phyloP scores from a whole-genome alignment of 2,329 filamentous ascomycete genomes.

The Sporothrix dimorphospora region DNA sequence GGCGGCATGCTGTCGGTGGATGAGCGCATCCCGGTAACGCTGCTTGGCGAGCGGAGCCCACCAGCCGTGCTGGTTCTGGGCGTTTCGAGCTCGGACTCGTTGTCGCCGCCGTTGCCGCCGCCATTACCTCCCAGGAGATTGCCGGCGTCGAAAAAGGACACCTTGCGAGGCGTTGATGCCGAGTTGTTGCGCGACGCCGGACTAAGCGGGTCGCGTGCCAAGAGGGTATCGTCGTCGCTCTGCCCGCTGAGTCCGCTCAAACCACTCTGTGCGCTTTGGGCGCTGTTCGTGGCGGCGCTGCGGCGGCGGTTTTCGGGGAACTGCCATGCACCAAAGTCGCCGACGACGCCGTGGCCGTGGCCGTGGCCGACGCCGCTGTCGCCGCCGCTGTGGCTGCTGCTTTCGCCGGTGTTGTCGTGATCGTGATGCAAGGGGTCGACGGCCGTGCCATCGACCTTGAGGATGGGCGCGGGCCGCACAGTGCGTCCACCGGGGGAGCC shows the following conservation, averaged over 20 bases:
- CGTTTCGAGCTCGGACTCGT: conserved; percentile 34
- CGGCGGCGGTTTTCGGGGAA: conserved; percentile 47
- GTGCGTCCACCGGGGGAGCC: background rate
- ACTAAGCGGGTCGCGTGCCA: conserved; percentile 44
- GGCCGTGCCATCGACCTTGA: conserved; percentile 43
- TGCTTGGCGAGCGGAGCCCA: conserved; percentile 41
- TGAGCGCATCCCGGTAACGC: conserved; percentile 36
- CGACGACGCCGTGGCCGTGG: conserved; percentile 26
- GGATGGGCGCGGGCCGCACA: conserved; percentile 13
- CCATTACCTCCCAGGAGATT: conserved; percentile 71
- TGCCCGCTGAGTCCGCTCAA: conserved; percentile 40
- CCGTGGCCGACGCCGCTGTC: background rate
- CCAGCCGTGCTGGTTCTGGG: conserved; percentile 45
- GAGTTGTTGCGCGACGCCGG: conserved; percentile 46
- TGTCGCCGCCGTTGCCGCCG: conserved; percentile 63
- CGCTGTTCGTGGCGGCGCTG: conserved; percentile 38
- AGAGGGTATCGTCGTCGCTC: conserved; percentile 51
- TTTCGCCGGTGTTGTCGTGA: conserved; percentile 29
- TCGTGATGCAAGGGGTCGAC: conserved; percentile 36
- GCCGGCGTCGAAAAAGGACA: conserved; percentile 86
- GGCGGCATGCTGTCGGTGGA: conserved; percentile 47
- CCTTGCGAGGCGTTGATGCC: conserved; percentile 55
- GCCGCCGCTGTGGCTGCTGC: background rate
- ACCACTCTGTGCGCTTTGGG: conserved; percentile 41
- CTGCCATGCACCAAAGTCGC: conserved; percentile 53